phyloP scores from a whole-genome alignment of 768 basidiomycete species.

The Harrya chromipes region DNA sequence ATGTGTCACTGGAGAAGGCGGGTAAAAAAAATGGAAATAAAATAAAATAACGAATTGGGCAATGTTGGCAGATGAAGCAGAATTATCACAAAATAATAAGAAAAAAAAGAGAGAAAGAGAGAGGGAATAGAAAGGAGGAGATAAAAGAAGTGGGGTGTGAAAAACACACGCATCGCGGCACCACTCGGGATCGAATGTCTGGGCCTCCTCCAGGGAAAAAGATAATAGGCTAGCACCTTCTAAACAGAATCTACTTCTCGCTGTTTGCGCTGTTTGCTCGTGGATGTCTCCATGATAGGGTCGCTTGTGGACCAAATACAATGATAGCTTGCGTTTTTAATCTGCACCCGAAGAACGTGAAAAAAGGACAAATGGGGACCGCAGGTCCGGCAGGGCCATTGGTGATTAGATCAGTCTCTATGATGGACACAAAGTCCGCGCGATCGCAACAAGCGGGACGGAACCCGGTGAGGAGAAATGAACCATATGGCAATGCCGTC shows the following conservation, averaged over 20 bases:
- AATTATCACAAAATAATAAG: background rate
- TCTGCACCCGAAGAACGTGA: slow-evolving; percentile 11
- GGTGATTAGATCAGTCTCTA: slow-evolving; percentile 24
- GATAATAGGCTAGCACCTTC: slow-evolving; percentile 19
- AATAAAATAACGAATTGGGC: slow-evolving; percentile 3
- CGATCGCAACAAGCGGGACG: slow-evolving; percentile 27
- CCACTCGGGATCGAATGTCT: slow-evolving; percentile 18
- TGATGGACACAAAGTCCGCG: slow-evolving; percentile 21
- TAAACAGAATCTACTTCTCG: slow-evolving; percentile 20
- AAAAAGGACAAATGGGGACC: slow-evolving; percentile 17
- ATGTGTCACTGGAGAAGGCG: slow-evolving; percentile 20
- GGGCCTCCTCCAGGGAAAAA: slow-evolving; percentile 13
- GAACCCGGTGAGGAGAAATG: slow-evolving; percentile 24
- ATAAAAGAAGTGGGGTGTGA: slow-evolving; percentile 15
- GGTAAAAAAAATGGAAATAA: slow-evolving; percentile 4
- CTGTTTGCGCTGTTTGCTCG: slow-evolving; percentile 8
- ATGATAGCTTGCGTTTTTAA: slow-evolving; percentile 10
- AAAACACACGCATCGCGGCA: slow-evolving; percentile 17
- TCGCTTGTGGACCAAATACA: slow-evolving; percentile 6
- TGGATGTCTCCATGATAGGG: slow-evolving; percentile 5
- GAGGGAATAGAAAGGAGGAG: background rate
- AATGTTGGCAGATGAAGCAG: background rate
- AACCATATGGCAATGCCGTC: slow-evolving; percentile 30
- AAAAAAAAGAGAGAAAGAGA: background rate
- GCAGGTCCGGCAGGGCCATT: slow-evolving; percentile 11